phyloP scores from a whole-genome alignment of 441 rosid genomes.

The Gossypium laxum region DNA sequence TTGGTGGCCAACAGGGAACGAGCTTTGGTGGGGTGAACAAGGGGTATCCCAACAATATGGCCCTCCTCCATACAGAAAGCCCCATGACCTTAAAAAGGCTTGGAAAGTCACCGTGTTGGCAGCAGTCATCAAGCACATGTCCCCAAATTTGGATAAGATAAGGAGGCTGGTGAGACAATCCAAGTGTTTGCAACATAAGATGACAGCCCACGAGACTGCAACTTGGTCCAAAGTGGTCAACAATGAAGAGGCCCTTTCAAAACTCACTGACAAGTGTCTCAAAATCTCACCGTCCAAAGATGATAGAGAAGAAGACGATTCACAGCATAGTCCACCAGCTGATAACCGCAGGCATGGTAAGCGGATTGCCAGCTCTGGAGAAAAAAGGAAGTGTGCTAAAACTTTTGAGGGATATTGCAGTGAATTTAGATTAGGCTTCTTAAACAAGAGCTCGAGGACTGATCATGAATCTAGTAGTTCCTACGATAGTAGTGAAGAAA shows the following conservation, averaged over 20 bases:
- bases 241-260: constrained; percentile 26
- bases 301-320: background rate
- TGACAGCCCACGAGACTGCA: constrained; percentile 31
- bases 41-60: constrained; percentile 44
- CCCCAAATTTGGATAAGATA: constrained; percentile 32
- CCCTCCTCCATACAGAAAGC: constrained; percentile 56
- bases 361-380: background rate
- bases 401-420: constrained; percentile 5
- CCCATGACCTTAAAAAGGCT: constrained; percentile 16
- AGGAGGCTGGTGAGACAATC: constrained; percentile 31
- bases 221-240: constrained; percentile 30
- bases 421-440: constrained; percentile 15
- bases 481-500: constrained; percentile 3
- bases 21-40: constrained; percentile 60
- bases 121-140: constrained; percentile 54
- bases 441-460: constrained; percentile 22
- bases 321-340: background rate
- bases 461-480: constrained; percentile 22
- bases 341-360: background rate
- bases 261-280: constrained; percentile 8
- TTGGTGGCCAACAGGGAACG: constrained; percentile 57
- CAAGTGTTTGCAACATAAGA: constrained; percentile 39
- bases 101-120: constrained; percentile 61
- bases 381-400: constrained; percentile 26
- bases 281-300: constrained; percentile 3